phyloP scores from a whole-genome alignment of 371 early-diverging fungal species.

The Apophysomyces trapeziformis region DNA sequence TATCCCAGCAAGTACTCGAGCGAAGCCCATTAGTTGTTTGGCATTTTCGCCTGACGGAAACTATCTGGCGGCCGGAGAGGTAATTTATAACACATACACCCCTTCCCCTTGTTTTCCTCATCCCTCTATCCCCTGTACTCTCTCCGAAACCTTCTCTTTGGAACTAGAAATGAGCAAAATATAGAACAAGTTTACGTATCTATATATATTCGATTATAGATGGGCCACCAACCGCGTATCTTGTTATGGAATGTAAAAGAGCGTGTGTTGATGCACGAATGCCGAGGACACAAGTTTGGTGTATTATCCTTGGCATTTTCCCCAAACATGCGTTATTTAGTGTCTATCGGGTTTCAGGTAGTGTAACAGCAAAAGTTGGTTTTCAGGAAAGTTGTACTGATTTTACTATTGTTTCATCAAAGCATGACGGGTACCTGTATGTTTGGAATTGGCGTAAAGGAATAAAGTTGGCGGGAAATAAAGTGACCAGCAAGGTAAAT shows the following conservation, averaged over 20 bases:
- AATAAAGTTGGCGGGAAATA: constrained; percentile 67
- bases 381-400: constrained; percentile 9
- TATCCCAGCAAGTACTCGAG: constrained; percentile 51
- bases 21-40: constrained; percentile 77
- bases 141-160: neutral
- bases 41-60: constrained; percentile 81
- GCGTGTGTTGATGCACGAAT: constrained; percentile 60
- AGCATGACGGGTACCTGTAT: constrained; percentile 82
- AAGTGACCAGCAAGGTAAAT: constrained; percentile 70
- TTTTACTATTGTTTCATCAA: constrained; percentile 26
- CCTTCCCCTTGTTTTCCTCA: neutral
- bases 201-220: constrained; percentile 40
- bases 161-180: neutral
- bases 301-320: constrained; percentile 74
- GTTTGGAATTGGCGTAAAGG: constrained; percentile 86
- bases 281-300: constrained; percentile 83
- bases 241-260: constrained; percentile 74
- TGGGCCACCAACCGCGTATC: constrained; percentile 84
- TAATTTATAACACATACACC: constrained; percentile 24
- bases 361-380: neutral
- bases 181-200: no score
- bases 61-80: constrained; percentile 84
- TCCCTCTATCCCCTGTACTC: neutral
- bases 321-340: constrained; percentile 73
- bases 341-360: constrained; percentile 86